A percentile compares a stretch with the other conserved stretches of the same genome.
Conservation (phyloP, 495 filamentous ascomycete genomes). For the Friedmanniomyces simplex region DNA sequence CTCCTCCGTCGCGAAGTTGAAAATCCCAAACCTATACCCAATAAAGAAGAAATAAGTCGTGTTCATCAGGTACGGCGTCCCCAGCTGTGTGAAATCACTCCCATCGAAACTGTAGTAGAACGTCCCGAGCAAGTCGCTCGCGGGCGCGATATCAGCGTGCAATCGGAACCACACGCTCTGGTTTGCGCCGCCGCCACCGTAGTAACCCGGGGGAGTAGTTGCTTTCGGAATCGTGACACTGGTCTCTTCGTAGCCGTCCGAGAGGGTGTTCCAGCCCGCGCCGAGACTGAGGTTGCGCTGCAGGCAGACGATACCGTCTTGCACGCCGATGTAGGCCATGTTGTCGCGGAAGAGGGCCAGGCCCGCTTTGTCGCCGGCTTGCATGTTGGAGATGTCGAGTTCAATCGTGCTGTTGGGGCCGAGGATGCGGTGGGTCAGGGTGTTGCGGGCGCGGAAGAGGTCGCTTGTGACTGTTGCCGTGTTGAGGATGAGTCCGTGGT, state of each 20-base stretch:
- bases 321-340: constrained; percentile 42
- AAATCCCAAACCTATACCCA: constrained; percentile 48
- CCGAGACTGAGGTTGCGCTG: background rate
- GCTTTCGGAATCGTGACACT: background rate
- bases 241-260: background rate
- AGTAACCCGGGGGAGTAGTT: background rate
- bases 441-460: constrained; percentile 45
- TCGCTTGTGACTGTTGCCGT: constrained; percentile 40
- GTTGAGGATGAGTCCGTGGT: constrained; percentile 33
- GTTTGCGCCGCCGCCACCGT: background rate
- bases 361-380: constrained; percentile 42
- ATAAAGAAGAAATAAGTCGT: constrained; percentile 43
- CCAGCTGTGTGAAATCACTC: constrained; percentile 34
- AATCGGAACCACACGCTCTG: background rate
- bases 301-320: background rate
- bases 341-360: constrained; percentile 42
- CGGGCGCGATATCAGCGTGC: background rate
- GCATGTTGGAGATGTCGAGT: constrained; percentile 39
- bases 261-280: background rate
- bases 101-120: constrained; percentile 48
- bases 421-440: constrained; percentile 43
- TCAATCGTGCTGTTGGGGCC: constrained; percentile 37
- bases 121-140: constrained; percentile 2
- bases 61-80: constrained; percentile 33
- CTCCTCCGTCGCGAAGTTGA: constrained; percentile 46